Conservation (phyloP, 305 asterid species). For the Fraxinus latifolia region DNA sequence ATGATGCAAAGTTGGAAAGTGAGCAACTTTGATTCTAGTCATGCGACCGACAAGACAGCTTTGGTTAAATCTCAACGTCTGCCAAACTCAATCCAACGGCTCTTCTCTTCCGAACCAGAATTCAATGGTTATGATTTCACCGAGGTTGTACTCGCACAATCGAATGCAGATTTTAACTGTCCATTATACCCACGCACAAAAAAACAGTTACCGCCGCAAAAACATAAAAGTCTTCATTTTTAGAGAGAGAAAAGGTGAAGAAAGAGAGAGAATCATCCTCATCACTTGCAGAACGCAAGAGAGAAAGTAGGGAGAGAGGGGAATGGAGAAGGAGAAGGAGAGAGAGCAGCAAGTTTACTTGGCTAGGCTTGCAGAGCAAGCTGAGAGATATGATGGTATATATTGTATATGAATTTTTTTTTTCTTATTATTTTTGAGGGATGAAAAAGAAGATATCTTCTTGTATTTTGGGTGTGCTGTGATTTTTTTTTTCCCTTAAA, state of each 20-base stretch:
- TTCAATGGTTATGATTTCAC: slow-evolving; percentile 25
- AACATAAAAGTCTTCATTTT: slow-evolving; percentile 2
- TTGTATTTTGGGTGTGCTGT: neutral
- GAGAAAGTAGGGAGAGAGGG: neutral
- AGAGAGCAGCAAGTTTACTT: slow-evolving; percentile 67
- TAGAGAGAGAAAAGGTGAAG: slow-evolving; percentile 1
- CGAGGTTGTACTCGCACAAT: neutral
- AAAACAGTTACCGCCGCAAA: slow-evolving; percentile 23
- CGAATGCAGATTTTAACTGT: slow-evolving; percentile 25
- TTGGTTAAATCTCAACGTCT: neutral
- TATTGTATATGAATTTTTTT: neutral
- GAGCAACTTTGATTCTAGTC: slow-evolving; percentile 21
- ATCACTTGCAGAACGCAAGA: neutral
- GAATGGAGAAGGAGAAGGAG: slow-evolving; percentile 35
- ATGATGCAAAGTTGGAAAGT: slow-evolving; percentile 12
- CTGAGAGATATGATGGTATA: slow-evolving; percentile 82
- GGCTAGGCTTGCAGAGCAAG: slow-evolving; percentile 83
- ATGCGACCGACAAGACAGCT: slow-evolving; percentile 24
- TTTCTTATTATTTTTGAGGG: neutral
- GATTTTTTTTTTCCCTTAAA: neutral
- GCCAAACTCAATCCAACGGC: slow-evolving; percentile 26
- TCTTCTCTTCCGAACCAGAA: neutral
- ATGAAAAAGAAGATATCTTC: neutral
- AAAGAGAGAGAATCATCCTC: slow-evolving; percentile 4
- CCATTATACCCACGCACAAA: slow-evolving; percentile 18